A percentile compares a stretch with the other conserved stretches of the same genome.
phyloP scores from a whole-genome alignment of 2,329 filamentous ascomycete species.

The Fusarium albosuccineum region DNA sequence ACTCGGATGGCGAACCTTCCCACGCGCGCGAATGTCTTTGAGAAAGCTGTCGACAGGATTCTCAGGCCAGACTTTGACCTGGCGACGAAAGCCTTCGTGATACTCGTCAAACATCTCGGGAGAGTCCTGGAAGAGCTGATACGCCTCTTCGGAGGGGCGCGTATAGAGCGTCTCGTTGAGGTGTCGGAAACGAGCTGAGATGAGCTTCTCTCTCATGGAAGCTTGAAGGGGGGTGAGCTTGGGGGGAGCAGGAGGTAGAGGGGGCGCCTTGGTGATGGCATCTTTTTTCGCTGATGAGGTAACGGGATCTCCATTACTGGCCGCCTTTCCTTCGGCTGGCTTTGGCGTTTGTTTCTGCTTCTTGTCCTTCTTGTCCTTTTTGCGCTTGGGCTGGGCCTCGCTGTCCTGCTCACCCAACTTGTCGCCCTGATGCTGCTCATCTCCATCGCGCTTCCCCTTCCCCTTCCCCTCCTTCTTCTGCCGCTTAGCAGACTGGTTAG shows the following conservation, averaged over 20 bases:
- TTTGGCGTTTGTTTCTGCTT: constrained; percentile 39
- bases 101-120: constrained; percentile 97
- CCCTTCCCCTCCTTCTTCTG: constrained; percentile 52
- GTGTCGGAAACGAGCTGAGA: constrained; percentile 95
- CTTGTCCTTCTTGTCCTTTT: constrained; percentile 55
- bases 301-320: constrained; percentile 21
- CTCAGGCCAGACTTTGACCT: constrained; percentile 95
- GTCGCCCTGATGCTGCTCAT: constrained; percentile 37
- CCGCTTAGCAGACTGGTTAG: constrained; percentile 50
- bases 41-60: constrained; percentile 96
- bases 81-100: constrained; percentile 94
- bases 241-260: constrained; percentile 58
- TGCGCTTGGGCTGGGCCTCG: constrained; percentile 46
- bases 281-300: constrained; percentile 38
- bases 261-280: constrained; percentile 37
- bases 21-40: constrained; percentile 76
- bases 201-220: constrained; percentile 93
- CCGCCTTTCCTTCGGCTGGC: constrained; percentile 33
- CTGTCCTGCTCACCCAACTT: constrained; percentile 23
- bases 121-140: constrained; percentile 83
- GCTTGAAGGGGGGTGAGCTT: constrained; percentile 93
- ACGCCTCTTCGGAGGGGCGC: constrained; percentile 85
- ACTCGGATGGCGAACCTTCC: constrained; percentile 59
- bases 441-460: constrained; percentile 46
- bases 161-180: constrained; percentile 98